Evolutionary conservation across 345 rosid species (phyloP), one percentile per base, ranked within the genome.

Genomic region (Arabidopsis arenosa): DNA sequence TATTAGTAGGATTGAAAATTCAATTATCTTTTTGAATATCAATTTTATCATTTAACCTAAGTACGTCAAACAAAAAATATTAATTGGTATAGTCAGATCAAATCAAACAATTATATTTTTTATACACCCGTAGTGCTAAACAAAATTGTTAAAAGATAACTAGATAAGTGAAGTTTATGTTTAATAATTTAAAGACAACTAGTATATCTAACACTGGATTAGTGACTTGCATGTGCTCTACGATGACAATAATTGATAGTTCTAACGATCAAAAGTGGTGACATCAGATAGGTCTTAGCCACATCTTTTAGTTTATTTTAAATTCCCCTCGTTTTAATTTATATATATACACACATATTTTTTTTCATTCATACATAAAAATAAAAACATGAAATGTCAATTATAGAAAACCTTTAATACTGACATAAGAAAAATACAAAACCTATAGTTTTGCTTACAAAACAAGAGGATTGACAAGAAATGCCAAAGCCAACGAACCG

Each of bases 151-250:
- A 14, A 2, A n/a, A 7, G 53, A 7, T 48, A 48, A 15, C 23
- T 48, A 48, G 26, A 48, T 48, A 56, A 56, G 40, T 57, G 41
- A 63, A 54, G 30, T 5, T 32, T 43, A 35, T 21, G 49, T 65
- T 56, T 45, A 45, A 65, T 65, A 6, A 65, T 65, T 44, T 65
- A 35, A 44, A 54, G 45, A 66, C 33, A 66, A 45, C 40, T 35
- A 53, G 5, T 53, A 63, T 55, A 54, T 73, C 71, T 55, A 65
- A 63, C 30, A 18, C 9, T 35, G 43, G 33, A 59, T 57, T 51
- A 58, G 68, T 75, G 79, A 61, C 40, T 58, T 59, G 61, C 79
- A 75, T 75, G 73, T 75, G 79, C 58, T 14, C 26, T 43, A 33
- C 63, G 61, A 53, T 63, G 9, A 63, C 18, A 44, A 10, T 7